A percentile compares a stretch with the other conserved stretches of the same genome.
These are phyloP conservation scores for Daldinia childiae DNA, from an alignment of 495 filamentous ascomycete genomes.

Conservation along the genomic window DNA sequence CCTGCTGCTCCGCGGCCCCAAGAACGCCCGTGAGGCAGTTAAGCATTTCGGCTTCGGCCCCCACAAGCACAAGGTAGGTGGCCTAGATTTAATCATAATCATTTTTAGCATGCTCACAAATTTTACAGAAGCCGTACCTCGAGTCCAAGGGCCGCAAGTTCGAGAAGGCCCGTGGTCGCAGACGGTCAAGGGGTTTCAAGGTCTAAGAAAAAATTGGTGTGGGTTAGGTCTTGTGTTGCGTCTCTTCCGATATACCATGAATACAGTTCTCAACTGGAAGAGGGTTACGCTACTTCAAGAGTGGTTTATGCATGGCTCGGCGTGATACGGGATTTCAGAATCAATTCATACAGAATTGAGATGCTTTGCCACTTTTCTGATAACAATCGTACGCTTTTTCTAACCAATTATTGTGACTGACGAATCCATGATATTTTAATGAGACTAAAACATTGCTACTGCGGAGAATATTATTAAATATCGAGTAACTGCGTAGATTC, in stretches of 20 bases:
- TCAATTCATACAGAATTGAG: conserved; percentile 45
- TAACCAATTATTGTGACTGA: background rate
- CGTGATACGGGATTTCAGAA: conserved; percentile 50
- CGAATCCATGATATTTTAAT: background rate
- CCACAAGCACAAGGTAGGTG: conserved; percentile 91
- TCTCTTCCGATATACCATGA: conserved; percentile 46
- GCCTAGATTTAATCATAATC: background rate
- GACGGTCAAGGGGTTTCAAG: conserved; percentile 98
- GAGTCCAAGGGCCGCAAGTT: conserved; percentile 99
- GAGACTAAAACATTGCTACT: background rate
- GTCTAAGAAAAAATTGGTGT: conserved; percentile 69
- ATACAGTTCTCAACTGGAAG: conserved; percentile 36
- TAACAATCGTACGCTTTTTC: background rate
- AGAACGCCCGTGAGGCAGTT: conserved; percentile 95
- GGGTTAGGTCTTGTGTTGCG: conserved; percentile 44
- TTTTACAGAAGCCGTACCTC: conserved; percentile 86
- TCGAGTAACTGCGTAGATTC: background rate
- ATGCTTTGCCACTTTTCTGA: conserved; percentile 42
- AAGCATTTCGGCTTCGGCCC: conserved; percentile 99
- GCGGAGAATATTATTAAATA: background rate
- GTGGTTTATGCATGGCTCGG: conserved; percentile 50
- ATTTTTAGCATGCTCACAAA: background rate
- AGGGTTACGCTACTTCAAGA: conserved; percentile 40
- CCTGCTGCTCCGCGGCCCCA: conserved; percentile 91
- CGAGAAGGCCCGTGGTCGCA: conserved; percentile 96